Evolutionary conservation across 2,329 filamentous ascomycete genomes (phyloP).

Genomic region (Pseudogymnoascus sp.): DNA sequence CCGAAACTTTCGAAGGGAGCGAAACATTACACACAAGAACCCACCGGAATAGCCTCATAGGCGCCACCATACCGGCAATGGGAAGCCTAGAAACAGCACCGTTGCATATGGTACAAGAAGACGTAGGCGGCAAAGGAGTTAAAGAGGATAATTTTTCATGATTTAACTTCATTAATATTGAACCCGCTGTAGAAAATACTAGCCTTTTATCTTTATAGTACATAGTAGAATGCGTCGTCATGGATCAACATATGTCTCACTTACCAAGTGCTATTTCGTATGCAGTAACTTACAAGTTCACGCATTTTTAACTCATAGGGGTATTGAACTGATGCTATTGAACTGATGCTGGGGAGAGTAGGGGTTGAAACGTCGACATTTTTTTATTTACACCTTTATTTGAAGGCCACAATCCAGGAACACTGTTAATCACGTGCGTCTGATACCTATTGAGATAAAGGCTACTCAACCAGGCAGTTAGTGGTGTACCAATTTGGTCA

Average conservation of each 20-base stretch:
- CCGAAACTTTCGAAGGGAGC: constrained; percentile 42
- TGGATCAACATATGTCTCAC: neutral
- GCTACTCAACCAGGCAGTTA: neutral
- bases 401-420: neutral
- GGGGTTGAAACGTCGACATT: neutral
- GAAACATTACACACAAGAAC: constrained; percentile 48
- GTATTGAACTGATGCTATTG: neutral
- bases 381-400: neutral
- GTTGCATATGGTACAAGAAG: constrained; percentile 25
- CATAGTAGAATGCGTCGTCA: neutral
- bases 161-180: constrained; percentile 2
- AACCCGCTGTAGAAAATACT: neutral
- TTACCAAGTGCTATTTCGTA: neutral
- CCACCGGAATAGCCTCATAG: constrained; percentile 50
- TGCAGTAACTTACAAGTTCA: neutral
- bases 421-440: neutral
- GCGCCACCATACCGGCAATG: constrained; percentile 33
- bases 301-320: neutral
- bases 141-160: constrained; percentile 12
- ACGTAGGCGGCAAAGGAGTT: neutral
- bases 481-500: neutral
- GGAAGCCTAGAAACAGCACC: constrained; percentile 45
- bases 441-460: neutral
- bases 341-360: too few relatives aligned
- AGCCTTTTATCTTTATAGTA: constrained; percentile 1